Evolutionary conservation across 768 basidiomycete genomes (phyloP), one percentile per base, ranked within the genome.

Genomic region (Mycena rosella): DNA sequence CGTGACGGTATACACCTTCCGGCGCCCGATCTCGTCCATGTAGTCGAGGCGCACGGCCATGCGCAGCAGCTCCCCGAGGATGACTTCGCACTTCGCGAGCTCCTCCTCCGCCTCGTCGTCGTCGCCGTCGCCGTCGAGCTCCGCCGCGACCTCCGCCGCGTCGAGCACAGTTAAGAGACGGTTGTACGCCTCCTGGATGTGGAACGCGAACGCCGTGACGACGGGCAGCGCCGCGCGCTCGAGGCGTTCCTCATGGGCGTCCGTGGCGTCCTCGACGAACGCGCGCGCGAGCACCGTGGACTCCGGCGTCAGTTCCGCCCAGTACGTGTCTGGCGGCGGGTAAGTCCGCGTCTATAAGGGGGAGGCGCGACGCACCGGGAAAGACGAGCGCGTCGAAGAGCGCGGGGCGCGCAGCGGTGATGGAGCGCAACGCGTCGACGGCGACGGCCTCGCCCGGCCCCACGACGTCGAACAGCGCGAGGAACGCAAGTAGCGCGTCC

Each of bases 1-100:
- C 71, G 96, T 90, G 30, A 98, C 90, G 48, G 89, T 86, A 74
- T 96, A 96, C 81, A 96, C 93, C 79, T 95, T 96, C 62, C 97
- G 82, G 60, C 97, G 80, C 11, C 97, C 97, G 74, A 97, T 96
- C 77, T 98, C 96, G 77, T 99, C 97, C 27, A 90, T 89, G 72
- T 96, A 98, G 78, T 99, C 97, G 45, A 96, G 81, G 70, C 91
- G 91, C 32, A 94, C 84, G 0, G 94, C 92, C 66, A 98, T 87
- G 61, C 87, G 87, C 36, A 98, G 83, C 73, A 98, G 82, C 76
- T 98, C 95, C 3, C 89, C 85, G 51, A 98, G 86, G 14, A 96
- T 81, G 62, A 95, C 91, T 69, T 93, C 92, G 29, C 82, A 82
- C 72, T 90, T 89, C 5, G 88, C 83, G 20, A 87, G 77, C 62